Percentiles rank a stretch among this genome's conserved stretches.
Evolutionary conservation across 352 stramenopile species (phyloP).

Genomic region (Globisporangium paddicum): DNA sequence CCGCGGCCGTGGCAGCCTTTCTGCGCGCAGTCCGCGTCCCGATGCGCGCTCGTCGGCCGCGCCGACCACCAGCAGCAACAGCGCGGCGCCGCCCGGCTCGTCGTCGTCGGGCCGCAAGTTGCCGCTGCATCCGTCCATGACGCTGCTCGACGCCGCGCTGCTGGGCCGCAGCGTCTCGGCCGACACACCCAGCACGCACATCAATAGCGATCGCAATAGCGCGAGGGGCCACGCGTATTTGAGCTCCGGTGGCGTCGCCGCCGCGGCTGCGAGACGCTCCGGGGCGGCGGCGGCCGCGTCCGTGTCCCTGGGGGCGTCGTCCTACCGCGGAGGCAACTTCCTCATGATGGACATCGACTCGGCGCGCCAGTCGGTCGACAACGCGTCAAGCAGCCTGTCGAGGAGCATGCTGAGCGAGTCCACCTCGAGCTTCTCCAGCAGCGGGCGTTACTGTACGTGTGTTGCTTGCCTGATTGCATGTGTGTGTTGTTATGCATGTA

Average conservation of each 20-base stretch:
- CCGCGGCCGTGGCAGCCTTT: neutral
- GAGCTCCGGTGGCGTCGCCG: conserved; percentile 11
- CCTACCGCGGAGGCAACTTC: conserved; percentile 17
- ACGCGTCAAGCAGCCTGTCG: conserved; percentile 26
- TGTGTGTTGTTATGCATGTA: neutral
- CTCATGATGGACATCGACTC: conserved; percentile 54
- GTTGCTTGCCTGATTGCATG: neutral
- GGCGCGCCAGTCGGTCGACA: conserved; percentile 32
- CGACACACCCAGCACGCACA: conserved; percentile 17
- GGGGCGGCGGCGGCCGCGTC: neutral
- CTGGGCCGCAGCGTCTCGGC: conserved; percentile 34
- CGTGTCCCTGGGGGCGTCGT: neutral
- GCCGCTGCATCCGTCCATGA: neutral
- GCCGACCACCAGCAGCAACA: no score
- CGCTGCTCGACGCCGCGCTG: conserved; percentile 22
- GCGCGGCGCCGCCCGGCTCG: neutral
- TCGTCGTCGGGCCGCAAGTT: neutral
- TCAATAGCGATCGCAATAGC: conserved; percentile 30
- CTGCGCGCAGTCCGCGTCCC: neutral
- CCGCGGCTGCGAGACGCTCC: conserved; percentile 18
- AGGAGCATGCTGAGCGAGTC: conserved; percentile 45
- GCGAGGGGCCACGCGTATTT: conserved; percentile 23
- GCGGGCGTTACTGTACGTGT: conserved; percentile 40
- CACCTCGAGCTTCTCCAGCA: conserved; percentile 19
- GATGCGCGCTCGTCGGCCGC: neutral